Base-by-base conservation (phyloP, 495 filamentous ascomycete species). In the Hypoxylon fragiforme region DNA sequence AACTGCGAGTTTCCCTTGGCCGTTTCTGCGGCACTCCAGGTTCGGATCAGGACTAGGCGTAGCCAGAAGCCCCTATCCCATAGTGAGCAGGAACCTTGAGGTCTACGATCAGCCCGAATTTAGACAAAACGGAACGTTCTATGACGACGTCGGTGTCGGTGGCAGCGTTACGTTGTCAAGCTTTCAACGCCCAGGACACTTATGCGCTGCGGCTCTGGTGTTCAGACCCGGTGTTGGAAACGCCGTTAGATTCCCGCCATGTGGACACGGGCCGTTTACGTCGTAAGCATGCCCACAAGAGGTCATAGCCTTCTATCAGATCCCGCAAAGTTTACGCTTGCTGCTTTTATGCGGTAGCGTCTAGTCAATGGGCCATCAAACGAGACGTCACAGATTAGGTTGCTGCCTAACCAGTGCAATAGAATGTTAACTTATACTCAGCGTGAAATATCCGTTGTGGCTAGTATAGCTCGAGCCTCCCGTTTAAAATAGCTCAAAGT, bases 241-340 rank as follows among this genome's bases (percentile, higher is more conserved):
- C 19, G 40, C 11, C 42, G 24, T 50, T 37, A 14, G 41, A 7
- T 14, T 12, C 24, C 11, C 22, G 24, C 34, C 18, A 30, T 21
- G 42, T 11, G 31, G 47, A 32, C 48, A 58, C 42, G 22, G 21
- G 9, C 22, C 36, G 36, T 32, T 26, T 28, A 37, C 11, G 44
- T 46, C 20, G 52, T 35, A 22, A 40, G 16, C 35, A 26, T 35
- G 14, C 35, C 26, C 16, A n/a, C 21, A 5, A 14, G 1, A 12
- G 8, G 28, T 19, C 36, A 46, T 46, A 19, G 18, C 35, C 9
- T 34, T 20, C 40, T 37, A 16, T 24, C 9, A 28, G n/a, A n/a
- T n/a, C n/a, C n/a, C n/a, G n/a, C n/a, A n/a, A n/a, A n/a, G n/a
- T n/a, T n/a, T n/a, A n/a, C n/a, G n/a, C n/a, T n/a, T n/a, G n/a